Conservation (phyloP, 2,329 filamentous ascomycete genomes). For the Diaporthe sp. region DNA sequence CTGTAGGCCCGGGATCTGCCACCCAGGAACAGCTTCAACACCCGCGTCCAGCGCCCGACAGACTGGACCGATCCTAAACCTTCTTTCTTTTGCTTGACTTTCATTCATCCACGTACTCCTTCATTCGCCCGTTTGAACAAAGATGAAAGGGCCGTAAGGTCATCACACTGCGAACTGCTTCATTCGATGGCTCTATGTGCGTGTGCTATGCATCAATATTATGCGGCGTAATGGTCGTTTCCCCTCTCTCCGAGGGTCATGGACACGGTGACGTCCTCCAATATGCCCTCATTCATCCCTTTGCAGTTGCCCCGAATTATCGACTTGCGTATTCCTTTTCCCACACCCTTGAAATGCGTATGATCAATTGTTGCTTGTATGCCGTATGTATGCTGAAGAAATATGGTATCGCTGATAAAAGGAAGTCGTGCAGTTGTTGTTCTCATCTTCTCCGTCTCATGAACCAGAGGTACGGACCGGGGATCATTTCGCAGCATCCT, state of each 20-base stretch:
- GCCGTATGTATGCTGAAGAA: neutral
- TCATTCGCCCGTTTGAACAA: too few relatives aligned
- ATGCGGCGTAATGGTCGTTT: neutral
- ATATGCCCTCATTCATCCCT: neutral
- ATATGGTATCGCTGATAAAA: constrained; percentile 29
- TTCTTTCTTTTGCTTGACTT: too few relatives aligned
- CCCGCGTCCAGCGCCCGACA: too few relatives aligned
- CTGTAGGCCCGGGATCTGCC: too few relatives aligned
- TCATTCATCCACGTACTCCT: too few relatives aligned
- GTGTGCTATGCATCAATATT: constrained; percentile 1
- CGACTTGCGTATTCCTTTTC: neutral
- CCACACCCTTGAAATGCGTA: neutral
- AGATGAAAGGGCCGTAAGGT: neutral
- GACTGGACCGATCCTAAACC: too few relatives aligned
- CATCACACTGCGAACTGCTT: neutral
- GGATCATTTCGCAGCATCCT: neutral
- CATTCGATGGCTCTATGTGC: neutral
- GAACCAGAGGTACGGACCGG: neutral
- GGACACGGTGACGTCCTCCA: neutral
- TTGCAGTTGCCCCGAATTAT: neutral
- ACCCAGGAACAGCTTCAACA: too few relatives aligned
- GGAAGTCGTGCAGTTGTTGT: neutral
- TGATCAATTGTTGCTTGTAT: constrained; percentile 10
- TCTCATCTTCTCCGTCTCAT: neutral
- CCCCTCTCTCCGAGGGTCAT: neutral